A percentile compares a stretch with the other conserved stretches of the same genome.
phyloP scores from a whole-genome alignment of 306 rosid species.

The Rosa persica region DNA sequence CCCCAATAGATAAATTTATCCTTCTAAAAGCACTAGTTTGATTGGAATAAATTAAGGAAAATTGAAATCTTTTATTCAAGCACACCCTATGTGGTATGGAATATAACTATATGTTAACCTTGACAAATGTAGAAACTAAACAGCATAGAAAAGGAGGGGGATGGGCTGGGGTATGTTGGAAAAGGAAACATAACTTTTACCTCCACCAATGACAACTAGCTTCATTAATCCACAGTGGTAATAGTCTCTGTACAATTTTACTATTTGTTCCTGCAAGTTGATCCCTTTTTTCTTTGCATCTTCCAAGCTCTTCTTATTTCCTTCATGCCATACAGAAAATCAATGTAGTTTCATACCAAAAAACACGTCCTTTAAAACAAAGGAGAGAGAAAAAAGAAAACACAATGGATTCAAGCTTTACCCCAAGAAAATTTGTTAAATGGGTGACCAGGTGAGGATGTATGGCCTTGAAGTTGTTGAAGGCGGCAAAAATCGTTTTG shows the following conservation, averaged over 20 bases:
- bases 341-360: slow-evolving; percentile 21
- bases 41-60: background rate
- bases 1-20: background rate
- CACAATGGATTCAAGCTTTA: slow-evolving; percentile 30
- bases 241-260: slow-evolving; percentile 58
- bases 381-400: slow-evolving; percentile 13
- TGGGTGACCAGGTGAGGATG: slow-evolving; percentile 69
- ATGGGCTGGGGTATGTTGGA: no score
- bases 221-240: slow-evolving; percentile 98
- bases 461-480: slow-evolving; percentile 74
- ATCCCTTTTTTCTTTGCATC: slow-evolving; percentile 88
- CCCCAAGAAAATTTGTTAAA: slow-evolving; percentile 88
- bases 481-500: slow-evolving; percentile 82
- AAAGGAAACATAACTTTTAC: slow-evolving; percentile 42
- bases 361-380: background rate
- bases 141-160: background rate
- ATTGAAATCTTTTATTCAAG: slow-evolving; percentile 2
- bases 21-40: background rate
- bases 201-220: slow-evolving; percentile 97
- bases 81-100: background rate
- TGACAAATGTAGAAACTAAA: background rate
- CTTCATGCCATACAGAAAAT: slow-evolving; percentile 38
- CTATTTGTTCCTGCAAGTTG: slow-evolving; percentile 68
- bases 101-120: background rate
- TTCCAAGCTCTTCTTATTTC: slow-evolving; percentile 90